Evolutionary conservation across 495 filamentous ascomycete genomes (phyloP).

Genomic region (Xylaria acuta): DNA sequence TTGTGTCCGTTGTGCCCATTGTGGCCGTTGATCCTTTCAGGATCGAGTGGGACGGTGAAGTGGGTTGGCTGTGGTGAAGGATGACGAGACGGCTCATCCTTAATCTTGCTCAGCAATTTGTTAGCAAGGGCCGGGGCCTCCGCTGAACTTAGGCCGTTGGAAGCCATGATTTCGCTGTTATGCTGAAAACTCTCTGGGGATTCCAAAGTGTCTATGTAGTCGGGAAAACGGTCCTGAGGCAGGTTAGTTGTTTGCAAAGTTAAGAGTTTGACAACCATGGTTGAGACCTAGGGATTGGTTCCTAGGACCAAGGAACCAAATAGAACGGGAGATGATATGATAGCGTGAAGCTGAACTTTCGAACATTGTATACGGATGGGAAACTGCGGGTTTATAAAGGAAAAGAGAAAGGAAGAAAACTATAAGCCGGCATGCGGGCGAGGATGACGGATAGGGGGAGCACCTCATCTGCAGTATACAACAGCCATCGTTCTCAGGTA

Average conservation of each 20-base stretch:
- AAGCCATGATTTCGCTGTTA: constrained; percentile 37
- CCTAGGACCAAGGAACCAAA: background rate
- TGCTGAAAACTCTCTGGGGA: constrained; percentile 35
- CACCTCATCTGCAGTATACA: background rate
- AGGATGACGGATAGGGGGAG: constrained; percentile 1
- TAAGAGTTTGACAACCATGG: constrained; percentile 42
- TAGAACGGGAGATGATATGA: constrained; percentile 9
- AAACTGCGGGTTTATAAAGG: background rate
- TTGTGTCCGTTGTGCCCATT: constrained; percentile 58
- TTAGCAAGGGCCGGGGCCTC: constrained; percentile 37
- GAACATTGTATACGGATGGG: background rate
- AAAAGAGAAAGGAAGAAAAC: background rate
- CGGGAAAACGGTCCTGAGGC: constrained; percentile 47
- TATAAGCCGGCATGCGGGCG: background rate
- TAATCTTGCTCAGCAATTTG: constrained; percentile 45
- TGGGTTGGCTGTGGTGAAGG: constrained; percentile 94
- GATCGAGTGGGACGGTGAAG: constrained; percentile 69
- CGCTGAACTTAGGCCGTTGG: constrained; percentile 29
- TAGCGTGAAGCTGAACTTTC: background rate
- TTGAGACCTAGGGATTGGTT: background rate
- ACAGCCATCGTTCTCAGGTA: background rate
- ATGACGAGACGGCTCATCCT: constrained; percentile 47
- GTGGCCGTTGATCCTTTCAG: constrained; percentile 12
- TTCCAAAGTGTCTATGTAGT: constrained; percentile 44
- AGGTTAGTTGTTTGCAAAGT: constrained; percentile 54